phyloP scores from a whole-genome alignment of 2,329 filamentous ascomycete species.

The Xylaria multiplex region DNA sequence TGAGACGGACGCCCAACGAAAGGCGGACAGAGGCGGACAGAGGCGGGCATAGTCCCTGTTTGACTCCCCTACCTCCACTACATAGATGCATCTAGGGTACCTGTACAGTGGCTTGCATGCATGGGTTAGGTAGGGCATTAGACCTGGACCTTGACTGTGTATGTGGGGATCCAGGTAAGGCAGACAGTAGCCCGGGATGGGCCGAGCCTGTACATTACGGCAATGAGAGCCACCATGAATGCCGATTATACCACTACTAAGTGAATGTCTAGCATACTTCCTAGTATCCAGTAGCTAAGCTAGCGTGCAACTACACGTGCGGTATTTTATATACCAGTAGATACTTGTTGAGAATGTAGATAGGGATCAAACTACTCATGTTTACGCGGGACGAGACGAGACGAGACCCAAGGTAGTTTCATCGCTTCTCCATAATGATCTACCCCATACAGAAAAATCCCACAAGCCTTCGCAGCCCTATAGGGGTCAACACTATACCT shows the following conservation, averaged over 20 bases:
- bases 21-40: conserved; percentile 10
- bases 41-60: conserved; percentile 22
- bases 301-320: too few relatives aligned
- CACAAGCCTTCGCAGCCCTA: background rate
- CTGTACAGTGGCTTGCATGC: too few relatives aligned
- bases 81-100: too few relatives aligned
- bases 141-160: background rate
- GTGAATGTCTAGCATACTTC: background rate
- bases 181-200: background rate
- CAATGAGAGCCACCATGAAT: background rate
- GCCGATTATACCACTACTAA: background rate
- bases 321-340: too few relatives aligned
- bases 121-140: too few relatives aligned
- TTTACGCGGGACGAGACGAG: too few relatives aligned
- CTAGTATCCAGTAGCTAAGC: background rate
- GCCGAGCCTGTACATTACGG: background rate
- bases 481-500: background rate
- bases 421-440: too few relatives aligned
- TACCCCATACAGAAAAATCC: too few relatives aligned
- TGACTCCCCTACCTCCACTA: conserved; percentile 30
- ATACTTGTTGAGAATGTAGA: too few relatives aligned
- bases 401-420: too few relatives aligned
- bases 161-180: background rate
- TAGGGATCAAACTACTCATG: too few relatives aligned
- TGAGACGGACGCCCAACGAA: conserved; percentile 52